Base-by-base conservation (phyloP, 148 eudicot genomes). In the Talinum fruticosum region DNA sequence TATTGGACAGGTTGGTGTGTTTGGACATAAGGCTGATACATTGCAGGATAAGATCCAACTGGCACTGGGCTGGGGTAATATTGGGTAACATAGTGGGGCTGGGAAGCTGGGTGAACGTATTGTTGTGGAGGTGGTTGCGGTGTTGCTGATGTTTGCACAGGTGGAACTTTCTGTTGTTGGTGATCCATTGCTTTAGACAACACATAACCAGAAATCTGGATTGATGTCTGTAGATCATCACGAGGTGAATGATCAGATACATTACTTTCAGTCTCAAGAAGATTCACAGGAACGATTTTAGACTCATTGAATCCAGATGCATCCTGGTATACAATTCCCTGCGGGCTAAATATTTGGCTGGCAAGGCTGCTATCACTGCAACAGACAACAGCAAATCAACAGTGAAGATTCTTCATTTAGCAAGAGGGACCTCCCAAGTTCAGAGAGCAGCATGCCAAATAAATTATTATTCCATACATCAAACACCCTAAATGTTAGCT, bases 281-380 rank as follows among this genome's bases (percentile, higher is more conserved):
- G 72, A 49, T 73, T 76, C 15, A 83, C 66, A 59, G 80, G 77
- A 69, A 79, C 81, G 28, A 29, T 35, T 79, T 71, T 82, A 71
- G 75, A 29, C 37, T 79, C 85, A 1, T 79, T 68, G 33, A 81
- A 86, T 78, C 57, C 82, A 7, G 78, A 79, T 68, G 94, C 78
- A 77, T 93, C 97, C 80, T 85, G 90, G 71, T 82, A 86, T n/a
- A 80, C 73, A 53, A 87, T 73, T 62, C 82, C 80, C 72, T 82
- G 86, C 32, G 88, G 87, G 73, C 85, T 86, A 45, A 84, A 75
- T 66, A 81, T 74, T 45, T 86, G 83, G 76, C 90, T 89, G 32
- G 83, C 83, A 76, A 75, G 79, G 76, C 85, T 85, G 81, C 81
- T 84, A 67, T 96, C 99, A 85, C 97, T 93, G 89, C 69, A 62